A percentile compares a stretch with the other conserved stretches of the same genome.
These are phyloP conservation scores for Gamsiella multidivaricata DNA, from an alignment of 192 early-diverging fungal genomes.

Conservation along the genomic window DNA sequence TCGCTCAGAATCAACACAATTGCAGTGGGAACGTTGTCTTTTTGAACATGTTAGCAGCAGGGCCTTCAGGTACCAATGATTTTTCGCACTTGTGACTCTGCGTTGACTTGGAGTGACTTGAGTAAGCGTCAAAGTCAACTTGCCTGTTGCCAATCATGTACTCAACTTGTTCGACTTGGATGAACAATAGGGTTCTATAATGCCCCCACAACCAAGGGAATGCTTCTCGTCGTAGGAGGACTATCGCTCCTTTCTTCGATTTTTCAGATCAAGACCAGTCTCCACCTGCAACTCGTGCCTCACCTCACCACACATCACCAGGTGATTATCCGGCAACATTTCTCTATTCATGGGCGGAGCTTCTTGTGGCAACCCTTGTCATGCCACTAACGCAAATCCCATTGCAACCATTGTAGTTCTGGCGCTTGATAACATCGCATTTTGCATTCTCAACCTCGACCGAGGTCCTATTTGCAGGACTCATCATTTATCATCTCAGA, in stretches of 20 bases:
- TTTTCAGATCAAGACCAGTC: slow-evolving; percentile 62
- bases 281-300: slow-evolving; percentile 66
- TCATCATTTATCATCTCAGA: slow-evolving; percentile 68
- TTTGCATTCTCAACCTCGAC: slow-evolving; percentile 65
- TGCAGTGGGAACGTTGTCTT: too few species aligned
- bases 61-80: slow-evolving; percentile 34
- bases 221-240: slow-evolving; percentile 60
- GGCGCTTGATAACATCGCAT: slow-evolving; percentile 68
- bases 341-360: background rate
- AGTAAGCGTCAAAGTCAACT: too few species aligned
- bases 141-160: too few species aligned
- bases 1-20: background rate
- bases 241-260: slow-evolving; percentile 61
- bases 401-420: too few species aligned
- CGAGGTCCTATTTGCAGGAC: slow-evolving; percentile 68
- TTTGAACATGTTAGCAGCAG: slow-evolving; percentile 45
- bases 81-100: slow-evolving; percentile 10
- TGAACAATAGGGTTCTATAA: slow-evolving; percentile 67
- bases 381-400: too few species aligned
- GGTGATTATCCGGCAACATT: slow-evolving; percentile 28
- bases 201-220: slow-evolving; percentile 69
- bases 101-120: slow-evolving; percentile 20
- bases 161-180: background rate
- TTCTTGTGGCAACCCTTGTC: too few species aligned
- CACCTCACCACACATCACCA: slow-evolving; percentile 70